Evolutionary conservation across 1,284 basidiomycete species (phyloP), one percentile per base, ranked within the genome.

Genomic region (Marasmius sp.): DNA sequence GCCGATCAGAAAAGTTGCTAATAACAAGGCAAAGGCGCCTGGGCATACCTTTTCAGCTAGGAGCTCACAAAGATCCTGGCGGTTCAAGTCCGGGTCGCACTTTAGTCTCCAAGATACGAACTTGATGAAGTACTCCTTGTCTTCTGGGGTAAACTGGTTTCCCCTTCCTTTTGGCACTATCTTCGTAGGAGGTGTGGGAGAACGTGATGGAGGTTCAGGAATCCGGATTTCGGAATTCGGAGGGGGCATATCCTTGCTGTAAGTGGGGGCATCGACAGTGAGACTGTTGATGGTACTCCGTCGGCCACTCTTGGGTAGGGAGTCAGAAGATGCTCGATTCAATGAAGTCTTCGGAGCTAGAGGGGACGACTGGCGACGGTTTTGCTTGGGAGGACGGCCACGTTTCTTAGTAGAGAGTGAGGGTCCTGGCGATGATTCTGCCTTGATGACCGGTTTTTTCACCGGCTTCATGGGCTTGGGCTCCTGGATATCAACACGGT

Each of bases 111-210:
- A 89, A 48, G 79, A 74, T 38, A 89, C 78, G 64, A 86, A 89
- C 50, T 84, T 82, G 66, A 87, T 75, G 68, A 91, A 87, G 65
- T 81, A 91, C 2, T 81, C 78, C 45, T 80, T 79, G 68, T 91
- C 88, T 66, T 85, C 83, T 20, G 79, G 75, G 0, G 88, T 91
- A 67, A 86, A 91, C 69, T 75, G 84, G 63, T 86, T 81, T 55
- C 86, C 82, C 61, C 84, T 76, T 12, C 79, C 77, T 33, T 73
- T 75, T 10, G 74, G 71, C 52, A 85, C 75, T 27, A 85, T 68
- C 57, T 72, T 71, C 6, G 76, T 80, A 3, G 89, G 89, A 37
- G 88, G 88, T 2, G 79, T 84, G 2, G 89, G 89, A n/a, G 85
- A 85, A 47, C 86, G 82, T 20, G 86, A 85, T 9, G 87, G 86